phyloP scores from a whole-genome alignment of 2,329 filamentous ascomycete species.

The Calonectria hawksworthii region DNA sequence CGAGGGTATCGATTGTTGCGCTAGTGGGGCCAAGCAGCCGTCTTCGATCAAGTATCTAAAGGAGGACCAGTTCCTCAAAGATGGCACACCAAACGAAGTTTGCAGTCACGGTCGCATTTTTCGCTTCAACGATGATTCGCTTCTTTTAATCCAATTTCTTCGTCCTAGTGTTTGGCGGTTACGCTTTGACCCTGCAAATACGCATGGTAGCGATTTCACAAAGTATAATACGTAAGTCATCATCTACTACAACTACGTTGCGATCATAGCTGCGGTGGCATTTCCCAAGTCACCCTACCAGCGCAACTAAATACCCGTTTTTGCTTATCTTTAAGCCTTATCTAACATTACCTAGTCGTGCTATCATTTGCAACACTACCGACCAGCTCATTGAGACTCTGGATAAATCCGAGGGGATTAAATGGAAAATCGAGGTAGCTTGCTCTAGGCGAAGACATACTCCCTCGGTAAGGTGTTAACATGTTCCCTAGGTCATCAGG shows the following conservation, averaged over 20 bases:
- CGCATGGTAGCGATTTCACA: neutral
- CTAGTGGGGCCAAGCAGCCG: neutral
- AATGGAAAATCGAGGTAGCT: neutral
- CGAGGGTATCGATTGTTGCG: neutral
- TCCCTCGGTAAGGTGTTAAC: neutral
- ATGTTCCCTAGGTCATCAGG: neutral
- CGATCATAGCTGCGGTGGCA: neutral
- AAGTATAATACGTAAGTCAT: neutral
- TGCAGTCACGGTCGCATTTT: neutral
- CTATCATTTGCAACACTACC: neutral
- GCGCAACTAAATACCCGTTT: neutral
- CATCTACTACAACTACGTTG: rapidly evolving
- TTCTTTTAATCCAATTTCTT: neutral
- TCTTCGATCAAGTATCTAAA: neutral
- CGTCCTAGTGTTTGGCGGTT: neutral
- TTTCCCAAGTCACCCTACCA: neutral
- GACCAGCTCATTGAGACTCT: neutral
- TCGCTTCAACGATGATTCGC: neutral
- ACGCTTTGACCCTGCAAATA: neutral
- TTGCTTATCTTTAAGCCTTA: too few relatives aligned
- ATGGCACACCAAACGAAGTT: neutral
- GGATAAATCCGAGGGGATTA: neutral
- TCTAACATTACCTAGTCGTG: neutral
- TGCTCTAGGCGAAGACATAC: neutral
- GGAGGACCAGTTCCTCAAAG: neutral